Base-by-base conservation (phyloP, 176 grass and related monocot genomes). In the Ananas comosus region DNA sequence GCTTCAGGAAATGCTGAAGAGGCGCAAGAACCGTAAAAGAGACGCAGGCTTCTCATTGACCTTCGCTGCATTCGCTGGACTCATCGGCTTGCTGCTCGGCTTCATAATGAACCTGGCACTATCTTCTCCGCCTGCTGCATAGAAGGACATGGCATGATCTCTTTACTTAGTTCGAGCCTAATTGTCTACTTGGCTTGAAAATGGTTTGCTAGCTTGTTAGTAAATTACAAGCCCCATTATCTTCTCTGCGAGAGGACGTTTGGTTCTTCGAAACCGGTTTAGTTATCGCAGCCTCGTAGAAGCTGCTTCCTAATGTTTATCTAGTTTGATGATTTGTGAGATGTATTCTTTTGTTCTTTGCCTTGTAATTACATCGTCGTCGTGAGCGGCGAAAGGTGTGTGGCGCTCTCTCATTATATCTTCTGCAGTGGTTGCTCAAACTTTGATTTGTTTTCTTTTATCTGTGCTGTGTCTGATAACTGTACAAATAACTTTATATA, bases 101-200 rank as follows among this genome's bases (percentile, higher is more conserved):
- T 82, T 93, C 51, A 64, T 99, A 68, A 83, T 99, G 77, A 93
- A 86, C 72, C 90, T 99, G 50, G 83, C 82, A 65, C 77, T 91
- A 76, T 81, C 89, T 21, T 74, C 83, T 19, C 77, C 82, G 16
- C 63, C 82, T 12, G 66, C 69, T 12, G 77, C 75, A 70, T 90
- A 86, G 83, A 71, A 61, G 21, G 5, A 42, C 33, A 6, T 6
- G 0, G 33, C 33, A 42, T 42, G 4, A 42, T 42, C 33, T 42
- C 33, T 42, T 4, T 42, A 42, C 33, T 42, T n/a, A 18, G 56
- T 22, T 18, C 56, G 17, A 59, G 13, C 56, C 10, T 19, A 9
- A 10, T 59, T 22, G 22, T 9, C n/a, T 42, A 5, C 33, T 42
- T 42, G 33, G 4, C 12, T 61, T 10, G 16, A 2, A 2, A 61